Conservation (phyloP, 768 basidiomycete species). For the Suillus cothurnatus region DNA sequence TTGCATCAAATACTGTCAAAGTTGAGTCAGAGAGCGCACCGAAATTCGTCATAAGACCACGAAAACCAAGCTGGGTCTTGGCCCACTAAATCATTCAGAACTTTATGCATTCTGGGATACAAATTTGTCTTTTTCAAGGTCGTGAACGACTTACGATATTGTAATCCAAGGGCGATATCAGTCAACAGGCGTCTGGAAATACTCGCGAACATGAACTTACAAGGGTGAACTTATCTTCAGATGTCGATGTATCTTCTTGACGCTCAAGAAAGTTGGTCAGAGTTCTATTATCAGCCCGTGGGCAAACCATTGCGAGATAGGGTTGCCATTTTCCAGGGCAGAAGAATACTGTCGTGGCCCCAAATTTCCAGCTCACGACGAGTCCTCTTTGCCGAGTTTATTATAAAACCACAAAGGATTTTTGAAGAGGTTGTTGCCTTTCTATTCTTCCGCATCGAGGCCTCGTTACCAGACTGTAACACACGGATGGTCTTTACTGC, state of each 20-base stretch:
- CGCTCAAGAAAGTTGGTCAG: slow-evolving; percentile 17
- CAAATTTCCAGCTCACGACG: slow-evolving; percentile 26
- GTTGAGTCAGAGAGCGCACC: no score
- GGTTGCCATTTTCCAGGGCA: slow-evolving; percentile 19
- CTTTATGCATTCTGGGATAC: no score
- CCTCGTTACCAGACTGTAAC: neutral
- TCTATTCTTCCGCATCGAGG: neutral
- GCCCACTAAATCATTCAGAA: no score
- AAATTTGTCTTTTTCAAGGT: no score
- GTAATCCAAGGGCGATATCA: neutral
- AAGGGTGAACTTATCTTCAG: slow-evolving; percentile 17
- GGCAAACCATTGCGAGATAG: slow-evolving; percentile 24
- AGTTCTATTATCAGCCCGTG: slow-evolving; percentile 21
- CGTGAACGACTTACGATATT: neutral
- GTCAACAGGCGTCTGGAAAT: neutral
- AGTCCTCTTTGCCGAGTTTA: slow-evolving; percentile 14
- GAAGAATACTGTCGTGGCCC: slow-evolving; percentile 8
- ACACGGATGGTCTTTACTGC: slow-evolving; percentile 10
- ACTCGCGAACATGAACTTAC: slow-evolving; percentile 12
- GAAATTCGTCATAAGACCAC: no score
- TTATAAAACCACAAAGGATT: neutral
- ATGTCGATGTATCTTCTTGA: slow-evolving; percentile 4
- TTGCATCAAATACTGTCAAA: no score
- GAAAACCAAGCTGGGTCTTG: no score
- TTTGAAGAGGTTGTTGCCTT: neutral